Percentiles rank a stretch among this genome's conserved stretches.
Conservation (phyloP, 495 filamentous ascomycete genomes). For the Penicillium bovifimosum region DNA sequence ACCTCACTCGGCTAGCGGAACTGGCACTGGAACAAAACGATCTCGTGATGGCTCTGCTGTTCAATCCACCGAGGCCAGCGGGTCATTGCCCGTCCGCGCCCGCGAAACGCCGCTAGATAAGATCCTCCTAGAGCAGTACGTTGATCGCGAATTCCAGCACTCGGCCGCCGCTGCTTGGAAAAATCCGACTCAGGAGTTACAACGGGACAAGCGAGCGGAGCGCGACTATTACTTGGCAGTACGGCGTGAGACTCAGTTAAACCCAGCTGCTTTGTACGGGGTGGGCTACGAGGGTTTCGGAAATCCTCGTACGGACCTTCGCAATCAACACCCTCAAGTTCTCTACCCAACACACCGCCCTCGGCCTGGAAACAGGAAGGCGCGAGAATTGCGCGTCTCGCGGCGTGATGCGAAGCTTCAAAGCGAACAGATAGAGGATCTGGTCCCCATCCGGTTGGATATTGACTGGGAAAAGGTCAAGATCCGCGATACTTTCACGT, state of each 20-base stretch:
- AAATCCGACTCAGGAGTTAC: slow-evolving; percentile 42
- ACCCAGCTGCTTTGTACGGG: slow-evolving; percentile 64
- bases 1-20: slow-evolving; percentile 32
- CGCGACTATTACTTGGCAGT: slow-evolving; percentile 46
- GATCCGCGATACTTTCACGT: slow-evolving; percentile 95
- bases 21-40: slow-evolving; percentile 48
- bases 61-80: slow-evolving; percentile 25
- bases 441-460: slow-evolving; percentile 86
- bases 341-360: slow-evolving; percentile 71
- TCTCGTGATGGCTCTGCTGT: slow-evolving; percentile 54
- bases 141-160: slow-evolving; percentile 69
- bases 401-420: slow-evolving; percentile 77
- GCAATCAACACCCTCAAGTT: slow-evolving; percentile 49
- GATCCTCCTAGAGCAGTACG: slow-evolving; percentile 67
- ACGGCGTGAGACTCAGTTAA: slow-evolving; percentile 43
- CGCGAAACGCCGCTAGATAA: slow-evolving; percentile 44
- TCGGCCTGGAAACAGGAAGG: slow-evolving; percentile 67
- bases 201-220: slow-evolving; percentile 50
- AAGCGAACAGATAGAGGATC: slow-evolving; percentile 81
- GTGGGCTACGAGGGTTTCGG: slow-evolving; percentile 86
- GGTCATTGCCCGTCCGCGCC: slow-evolving; percentile 28
- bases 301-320: slow-evolving; percentile 71
- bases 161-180: slow-evolving; percentile 45
- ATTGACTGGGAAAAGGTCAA: slow-evolving; percentile 95
- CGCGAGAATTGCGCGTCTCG: slow-evolving; percentile 61